phyloP scores from a whole-genome alignment of 306 rosid species.

The Vigna radiata region DNA sequence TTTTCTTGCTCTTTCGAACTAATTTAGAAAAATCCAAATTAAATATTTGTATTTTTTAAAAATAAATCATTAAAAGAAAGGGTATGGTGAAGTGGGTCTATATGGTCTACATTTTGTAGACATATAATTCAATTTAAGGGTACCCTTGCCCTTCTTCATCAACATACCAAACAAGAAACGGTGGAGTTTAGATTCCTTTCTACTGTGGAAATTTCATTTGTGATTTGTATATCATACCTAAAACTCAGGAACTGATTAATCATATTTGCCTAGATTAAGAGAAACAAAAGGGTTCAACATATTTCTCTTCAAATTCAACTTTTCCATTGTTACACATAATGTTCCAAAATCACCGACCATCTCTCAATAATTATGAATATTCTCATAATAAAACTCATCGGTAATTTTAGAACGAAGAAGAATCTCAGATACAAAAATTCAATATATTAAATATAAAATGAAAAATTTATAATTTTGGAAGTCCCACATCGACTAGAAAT shows the following conservation, averaged over 20 bases:
- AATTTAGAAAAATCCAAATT: neutral
- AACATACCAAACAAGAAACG: conserved; percentile 9
- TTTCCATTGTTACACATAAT: conserved; percentile 15
- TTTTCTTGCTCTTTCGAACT: neutral
- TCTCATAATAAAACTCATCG: too few species aligned
- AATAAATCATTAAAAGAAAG: neutral
- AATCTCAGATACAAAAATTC: too few species aligned
- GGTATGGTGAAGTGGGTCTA: conserved; percentile 30
- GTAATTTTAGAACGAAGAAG: too few species aligned
- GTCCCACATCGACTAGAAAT: too few species aligned
- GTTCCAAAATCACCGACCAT: conserved; percentile 41
- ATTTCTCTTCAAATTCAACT: neutral
- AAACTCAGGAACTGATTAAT: neutral
- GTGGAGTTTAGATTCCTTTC: conserved; percentile 18
- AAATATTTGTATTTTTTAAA: neutral
- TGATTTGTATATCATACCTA: conserved; percentile 13
- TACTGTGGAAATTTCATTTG: neutral
- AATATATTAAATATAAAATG: too few species aligned
- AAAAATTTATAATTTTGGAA: too few species aligned
- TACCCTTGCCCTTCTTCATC: neutral
- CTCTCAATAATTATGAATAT: neutral
- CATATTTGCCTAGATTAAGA: conserved; percentile 28
- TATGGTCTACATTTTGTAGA: neutral
- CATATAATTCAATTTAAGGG: conserved; percentile 20
- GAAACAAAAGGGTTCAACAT: conserved; percentile 22